phyloP scores from a whole-genome alignment of 2,329 filamentous ascomycete species.

The Fusarium globosum region DNA sequence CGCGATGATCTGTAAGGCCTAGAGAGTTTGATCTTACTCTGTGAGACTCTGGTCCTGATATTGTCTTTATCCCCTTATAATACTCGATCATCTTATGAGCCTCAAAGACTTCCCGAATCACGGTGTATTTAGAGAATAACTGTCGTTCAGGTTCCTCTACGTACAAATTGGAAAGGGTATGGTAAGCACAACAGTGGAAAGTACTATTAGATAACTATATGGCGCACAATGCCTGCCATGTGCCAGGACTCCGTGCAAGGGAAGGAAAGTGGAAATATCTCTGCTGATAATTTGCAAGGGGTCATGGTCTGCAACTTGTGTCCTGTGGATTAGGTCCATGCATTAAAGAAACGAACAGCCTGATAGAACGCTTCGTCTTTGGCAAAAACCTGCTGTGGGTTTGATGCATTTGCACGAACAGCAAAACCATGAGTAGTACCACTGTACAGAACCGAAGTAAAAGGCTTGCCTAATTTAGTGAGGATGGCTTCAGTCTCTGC shows the following conservation, averaged over 20 bases:
- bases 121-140: not conserved
- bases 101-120: not conserved
- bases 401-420: conserved; percentile 68
- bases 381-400: conserved; percentile 68
- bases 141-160: no score
- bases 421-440: conserved; percentile 77
- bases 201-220: not conserved
- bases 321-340: conserved; percentile 48
- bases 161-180: accelerated
- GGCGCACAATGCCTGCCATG: not conserved
- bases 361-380: conserved; percentile 82
- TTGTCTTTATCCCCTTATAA: accelerated
- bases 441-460: conserved; percentile 74
- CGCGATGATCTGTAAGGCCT: not conserved
- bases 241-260: not conserved
- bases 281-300: not conserved
- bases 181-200: accelerated
- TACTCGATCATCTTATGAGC: accelerated
- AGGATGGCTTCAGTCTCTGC: conserved; percentile 24
- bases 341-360: conserved; percentile 77
- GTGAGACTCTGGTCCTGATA: not conserved
- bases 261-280: not conserved
- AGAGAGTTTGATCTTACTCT: not conserved
- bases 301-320: no score
- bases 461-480: conserved; percentile 53